Percentiles rank a stretch among this genome's conserved stretches.
Conservation (phyloP, 2,329 filamentous ascomycete species). For the Neocatenulostroma microsporum region DNA sequence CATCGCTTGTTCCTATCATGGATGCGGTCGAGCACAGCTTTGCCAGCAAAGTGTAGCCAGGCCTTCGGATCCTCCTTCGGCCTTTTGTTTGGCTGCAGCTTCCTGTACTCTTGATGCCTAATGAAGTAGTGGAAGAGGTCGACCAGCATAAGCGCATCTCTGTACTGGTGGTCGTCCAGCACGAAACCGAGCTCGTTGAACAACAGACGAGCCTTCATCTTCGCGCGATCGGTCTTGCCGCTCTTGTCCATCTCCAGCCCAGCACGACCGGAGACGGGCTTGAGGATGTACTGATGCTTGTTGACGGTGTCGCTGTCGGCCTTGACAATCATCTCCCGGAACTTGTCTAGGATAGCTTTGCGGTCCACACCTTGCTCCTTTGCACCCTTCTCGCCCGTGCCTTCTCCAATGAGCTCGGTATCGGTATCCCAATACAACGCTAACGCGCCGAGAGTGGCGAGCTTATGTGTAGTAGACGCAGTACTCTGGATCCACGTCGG, state of each 20-base stretch:
- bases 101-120: conserved; percentile 94
- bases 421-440: conserved; percentile 99
- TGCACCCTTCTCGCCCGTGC: conserved; percentile 60
- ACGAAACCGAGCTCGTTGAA: conserved; percentile 98
- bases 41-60: conserved; percentile 85
- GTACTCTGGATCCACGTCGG: conserved; percentile 93
- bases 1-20: conserved; percentile 87
- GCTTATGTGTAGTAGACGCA: conserved; percentile 76
- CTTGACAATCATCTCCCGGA: conserved; percentile 72
- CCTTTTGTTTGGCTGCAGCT: conserved; percentile 73
- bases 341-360: conserved; percentile 66
- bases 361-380: conserved; percentile 58
- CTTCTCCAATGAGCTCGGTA: conserved; percentile 70
- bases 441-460: conserved; percentile 80
- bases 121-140: conserved; percentile 98
- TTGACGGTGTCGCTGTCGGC: conserved; percentile 50
- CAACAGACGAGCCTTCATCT: conserved; percentile 80
- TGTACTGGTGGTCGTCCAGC: conserved; percentile 95
- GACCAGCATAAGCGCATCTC: conserved; percentile 94
- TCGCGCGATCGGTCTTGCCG: conserved; percentile 67
- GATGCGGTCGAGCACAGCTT: conserved; percentile 86
- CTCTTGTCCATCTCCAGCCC: conserved; percentile 95
- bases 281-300: conserved; percentile 86
- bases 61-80: conserved; percentile 86
- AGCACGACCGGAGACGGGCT: conserved; percentile 89